Evolutionary conservation across 805 yeast species (phyloP), one percentile per base, ranked within the genome.

Genomic region (Debaryomyces prosopidis): DNA sequence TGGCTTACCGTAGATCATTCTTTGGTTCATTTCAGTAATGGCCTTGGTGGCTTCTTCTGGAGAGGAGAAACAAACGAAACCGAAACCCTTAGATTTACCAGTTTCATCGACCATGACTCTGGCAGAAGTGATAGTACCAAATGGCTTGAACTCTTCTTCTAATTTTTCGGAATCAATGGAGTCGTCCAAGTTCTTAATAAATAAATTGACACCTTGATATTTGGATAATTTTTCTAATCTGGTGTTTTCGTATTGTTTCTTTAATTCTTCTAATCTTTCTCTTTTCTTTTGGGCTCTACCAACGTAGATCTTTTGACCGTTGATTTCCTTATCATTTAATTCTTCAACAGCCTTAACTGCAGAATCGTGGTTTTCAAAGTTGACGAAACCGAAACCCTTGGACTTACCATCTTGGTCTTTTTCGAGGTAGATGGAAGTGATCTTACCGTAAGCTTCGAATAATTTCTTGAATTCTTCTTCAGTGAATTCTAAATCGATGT

Each of bases 1-100:
- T 63, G 98, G 99, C 82, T 94, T 94, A 68, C 91, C 89, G 59
- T 83, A 85, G 60, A 94, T 82, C 85, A 92, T 87, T 69, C 90
- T 87, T 77, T 90, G 97, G 83, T 92, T 90, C 96, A 92, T 91
- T 80, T 92, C 99, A 60, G 92, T 81, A 69, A 92, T 89, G 55
- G 99, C 99, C 77, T 89, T 90, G 63, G 96, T 88, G 59, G 99
- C 99, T 82, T 94, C 99, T 73, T 94, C 99, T 65, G 98, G 97
- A 54, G 94, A 73, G 46, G 96, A 84, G 87, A 85, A 94, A 77
- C 99, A 90, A 59, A 94, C 99, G 69, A 94, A 94, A 65, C 99
- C 99, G 69, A 94, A 94, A 58, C 98, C 98, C 80, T 89, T 92
- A 53, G 97, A 89, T 76, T 89, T 89, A 61, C 96, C 97, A 51